Evolutionary conservation across 148 eudicot species (phyloP).

Genomic region (Agrostemma githago): DNA sequence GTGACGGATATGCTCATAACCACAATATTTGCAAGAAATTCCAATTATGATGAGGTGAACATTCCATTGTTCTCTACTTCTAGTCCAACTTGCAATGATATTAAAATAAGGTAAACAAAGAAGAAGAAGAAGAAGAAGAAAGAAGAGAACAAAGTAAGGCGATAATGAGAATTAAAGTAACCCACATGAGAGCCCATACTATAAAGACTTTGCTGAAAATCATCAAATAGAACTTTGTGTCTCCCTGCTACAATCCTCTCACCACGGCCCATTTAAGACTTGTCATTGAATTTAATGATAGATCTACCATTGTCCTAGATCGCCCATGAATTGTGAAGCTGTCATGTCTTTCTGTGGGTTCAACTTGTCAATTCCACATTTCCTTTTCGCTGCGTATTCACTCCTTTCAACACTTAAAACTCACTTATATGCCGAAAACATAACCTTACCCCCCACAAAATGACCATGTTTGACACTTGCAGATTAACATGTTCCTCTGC

Average conservation of each 20-base stretch:
- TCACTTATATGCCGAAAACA: neutral
- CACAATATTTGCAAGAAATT: conserved; percentile 5
- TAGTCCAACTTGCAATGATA: conserved; percentile 11
- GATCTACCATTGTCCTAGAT: conserved; percentile 12
- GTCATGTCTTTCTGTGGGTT: conserved; percentile 3
- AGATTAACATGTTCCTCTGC: neutral
- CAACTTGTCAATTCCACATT: neutral
- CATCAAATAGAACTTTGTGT: conserved; percentile 17
- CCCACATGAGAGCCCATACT: conserved; percentile 78
- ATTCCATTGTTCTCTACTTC: neutral
- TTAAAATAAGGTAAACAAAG: neutral
- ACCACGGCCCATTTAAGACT: conserved; percentile 31
- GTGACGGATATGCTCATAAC: neutral
- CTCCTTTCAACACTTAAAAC: neutral
- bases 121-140: neutral
- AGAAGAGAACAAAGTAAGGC: neutral
- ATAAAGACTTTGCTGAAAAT: conserved; percentile 7
- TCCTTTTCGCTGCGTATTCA: too few species aligned
- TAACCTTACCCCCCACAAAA: neutral
- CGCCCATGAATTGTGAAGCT: conserved; percentile 15
- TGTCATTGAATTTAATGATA: conserved; percentile 18
- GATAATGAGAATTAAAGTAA: conserved; percentile 32
- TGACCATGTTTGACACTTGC: neutral
- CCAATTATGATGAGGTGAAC: neutral
- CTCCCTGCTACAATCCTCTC: conserved; percentile 31